A percentile compares a stretch with the other conserved stretches of the same genome.
Conservation (phyloP, 176 grass and related monocot genomes). For the sorghum (Sorghum bicolor) region Sorghum_bicolor_NCBIv3 NC_012879.2:59302001-59302500, state of each 20-base stretch:
- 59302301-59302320: conserved; percentile 25
- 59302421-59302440: neutral
- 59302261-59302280: neutral
- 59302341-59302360: conserved; percentile 60
- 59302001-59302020: no score
- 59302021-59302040: no score
- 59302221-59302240: conserved; percentile 41
- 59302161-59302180: no score
- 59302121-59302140: no score
- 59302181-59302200: no score
- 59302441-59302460: neutral
- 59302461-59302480: neutral
- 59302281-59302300: neutral
- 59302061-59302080: no score
- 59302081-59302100: no score
- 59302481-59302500: neutral
- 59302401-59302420: conserved; percentile 35
- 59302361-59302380: conserved; percentile 74
- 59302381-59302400: conserved; percentile 82
- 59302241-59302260: neutral
- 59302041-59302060: no score
- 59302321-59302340: conserved; percentile 57
- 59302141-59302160: no score
- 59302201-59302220: conserved; percentile 72
- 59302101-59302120: no score